Percentiles rank a stretch among this genome's conserved stretches.
phyloP scores from a whole-genome alignment of 148 eudicot genomes.

The Tetragonia tetragonoides region DNA sequence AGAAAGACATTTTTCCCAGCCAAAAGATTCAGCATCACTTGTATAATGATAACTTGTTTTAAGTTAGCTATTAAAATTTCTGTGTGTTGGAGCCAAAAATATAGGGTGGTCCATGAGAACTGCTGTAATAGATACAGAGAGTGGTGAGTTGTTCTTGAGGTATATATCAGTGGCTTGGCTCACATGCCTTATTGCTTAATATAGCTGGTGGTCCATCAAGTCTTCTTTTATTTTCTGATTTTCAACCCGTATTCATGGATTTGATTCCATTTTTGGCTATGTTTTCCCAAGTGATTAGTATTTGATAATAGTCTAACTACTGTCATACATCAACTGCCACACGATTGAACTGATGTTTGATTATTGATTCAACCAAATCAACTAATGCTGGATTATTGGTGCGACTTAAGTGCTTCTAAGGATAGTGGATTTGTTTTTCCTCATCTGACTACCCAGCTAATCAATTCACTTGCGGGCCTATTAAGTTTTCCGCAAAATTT shows the following conservation, averaged over 20 bases:
- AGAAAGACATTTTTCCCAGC: neutral
- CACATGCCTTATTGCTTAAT: conserved; percentile 10
- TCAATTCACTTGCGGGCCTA: too few species aligned
- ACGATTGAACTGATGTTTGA: too few species aligned
- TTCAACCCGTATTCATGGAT: neutral
- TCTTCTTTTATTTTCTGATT: neutral
- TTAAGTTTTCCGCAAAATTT: too few species aligned
- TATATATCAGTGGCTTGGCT: neutral
- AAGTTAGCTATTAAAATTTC: neutral
- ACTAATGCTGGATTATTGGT: too few species aligned
- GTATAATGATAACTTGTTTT: conserved; percentile 7
- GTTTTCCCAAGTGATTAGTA: neutral
- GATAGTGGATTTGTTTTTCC: too few species aligned
- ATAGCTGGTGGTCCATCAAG: conserved; percentile 8
- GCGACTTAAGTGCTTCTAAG: too few species aligned
- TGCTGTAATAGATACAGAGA: neutral
- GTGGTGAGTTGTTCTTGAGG: conserved; percentile 14
- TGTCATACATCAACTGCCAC: neutral
- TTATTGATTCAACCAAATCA: too few species aligned
- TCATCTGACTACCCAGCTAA: too few species aligned
- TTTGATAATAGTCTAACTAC: neutral
- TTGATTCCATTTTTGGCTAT: neutral
- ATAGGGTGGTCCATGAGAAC: conserved; percentile 20
- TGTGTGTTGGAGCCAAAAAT: neutral
- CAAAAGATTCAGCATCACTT: conserved; percentile 3